A percentile compares a stretch with the other conserved stretches of the same genome.
Evolutionary conservation across 2,329 filamentous ascomycete species (phyloP).

Genomic region (Magnaporthales sp.): DNA sequence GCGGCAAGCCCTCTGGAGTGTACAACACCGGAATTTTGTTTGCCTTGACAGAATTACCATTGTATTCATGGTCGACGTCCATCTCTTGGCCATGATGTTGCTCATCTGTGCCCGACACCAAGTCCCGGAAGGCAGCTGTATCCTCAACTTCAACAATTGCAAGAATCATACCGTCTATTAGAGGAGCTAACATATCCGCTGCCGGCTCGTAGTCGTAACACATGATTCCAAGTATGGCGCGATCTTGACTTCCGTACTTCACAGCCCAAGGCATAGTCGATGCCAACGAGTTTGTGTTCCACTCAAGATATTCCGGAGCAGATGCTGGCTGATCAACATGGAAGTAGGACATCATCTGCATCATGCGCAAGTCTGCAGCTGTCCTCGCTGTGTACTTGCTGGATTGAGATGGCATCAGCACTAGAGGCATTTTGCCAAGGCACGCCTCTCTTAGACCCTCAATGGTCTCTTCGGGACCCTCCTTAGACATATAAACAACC

Average conservation of each 20-base stretch:
- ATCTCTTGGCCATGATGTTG: conserved; percentile 10
- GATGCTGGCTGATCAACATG: conserved; percentile 32
- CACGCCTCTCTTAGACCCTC: conserved; percentile 39
- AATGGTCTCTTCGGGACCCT: conserved; percentile 50
- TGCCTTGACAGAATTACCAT: neutral
- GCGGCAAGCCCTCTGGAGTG: conserved; percentile 49
- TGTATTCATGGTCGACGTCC: conserved; percentile 8
- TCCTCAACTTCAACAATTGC: conserved; percentile 56
- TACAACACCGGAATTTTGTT: neutral
- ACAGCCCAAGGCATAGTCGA: conserved; percentile 52
- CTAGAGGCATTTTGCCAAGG: conserved; percentile 28
- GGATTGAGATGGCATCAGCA: conserved; percentile 49
- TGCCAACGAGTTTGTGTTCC: conserved; percentile 48
- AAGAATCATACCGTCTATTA: conserved; percentile 63
- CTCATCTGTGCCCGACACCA: neutral
- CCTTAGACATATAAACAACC: conserved; percentile 60
- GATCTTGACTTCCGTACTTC: conserved; percentile 39
- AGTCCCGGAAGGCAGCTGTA: conserved; percentile 33
- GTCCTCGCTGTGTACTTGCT: conserved; percentile 49
- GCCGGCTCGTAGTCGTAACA: conserved; percentile 58
- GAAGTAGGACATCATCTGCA: conserved; percentile 78
- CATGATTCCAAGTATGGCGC: conserved; percentile 55
- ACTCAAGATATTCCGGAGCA: conserved; percentile 21
- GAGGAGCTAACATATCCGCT: conserved; percentile 48
- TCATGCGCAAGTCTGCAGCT: conserved; percentile 56